These are phyloP conservation scores for Tetrastigma voinierianum DNA, from an alignment of 164 flowering plant species.

Conservation along the genomic window DNA sequence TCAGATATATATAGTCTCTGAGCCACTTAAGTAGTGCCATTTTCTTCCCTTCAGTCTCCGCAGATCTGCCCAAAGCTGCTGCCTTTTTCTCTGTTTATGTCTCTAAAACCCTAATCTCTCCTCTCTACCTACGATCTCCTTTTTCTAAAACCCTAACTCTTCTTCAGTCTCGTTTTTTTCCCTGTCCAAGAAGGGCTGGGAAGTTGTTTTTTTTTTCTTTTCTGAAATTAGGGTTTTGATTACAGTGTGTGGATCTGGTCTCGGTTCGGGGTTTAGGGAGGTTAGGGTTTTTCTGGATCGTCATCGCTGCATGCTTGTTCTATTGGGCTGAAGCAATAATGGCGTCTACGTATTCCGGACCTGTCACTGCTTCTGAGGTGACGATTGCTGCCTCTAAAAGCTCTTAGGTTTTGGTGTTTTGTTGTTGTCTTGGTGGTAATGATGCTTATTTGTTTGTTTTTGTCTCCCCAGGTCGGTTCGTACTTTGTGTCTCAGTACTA, in stretches of 20 bases:
- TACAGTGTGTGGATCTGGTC: slow-evolving; percentile 1
- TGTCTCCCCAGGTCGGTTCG: slow-evolving; percentile 62
- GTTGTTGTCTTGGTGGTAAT: neutral
- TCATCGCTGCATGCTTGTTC: slow-evolving; percentile 9
- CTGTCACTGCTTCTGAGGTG: slow-evolving; percentile 28
- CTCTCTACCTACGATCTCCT: too few relatives aligned
- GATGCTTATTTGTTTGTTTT: neutral
- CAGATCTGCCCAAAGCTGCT: too few relatives aligned
- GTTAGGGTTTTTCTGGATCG: neutral
- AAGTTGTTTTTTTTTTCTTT: neutral
- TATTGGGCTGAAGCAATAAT: slow-evolving; percentile 10
- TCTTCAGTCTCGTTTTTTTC: too few relatives aligned
- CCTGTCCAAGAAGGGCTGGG: too few relatives aligned
- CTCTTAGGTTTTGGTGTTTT: neutral
- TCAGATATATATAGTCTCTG: too few relatives aligned
- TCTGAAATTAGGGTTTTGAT: slow-evolving; percentile 1
- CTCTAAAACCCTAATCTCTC: too few relatives aligned
- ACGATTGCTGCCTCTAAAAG: neutral
- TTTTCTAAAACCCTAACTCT: too few relatives aligned
- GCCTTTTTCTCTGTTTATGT: too few relatives aligned
- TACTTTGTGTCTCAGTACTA: slow-evolving; percentile 70
- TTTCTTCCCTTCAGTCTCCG: too few relatives aligned
- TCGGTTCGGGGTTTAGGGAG: neutral
- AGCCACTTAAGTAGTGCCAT: too few relatives aligned
- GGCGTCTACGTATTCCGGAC: slow-evolving; percentile 21